Evolutionary conservation across 2,329 filamentous ascomycete genomes (phyloP), one percentile per base, ranked within the genome.

Genomic region (Geosmithia flava): DNA sequence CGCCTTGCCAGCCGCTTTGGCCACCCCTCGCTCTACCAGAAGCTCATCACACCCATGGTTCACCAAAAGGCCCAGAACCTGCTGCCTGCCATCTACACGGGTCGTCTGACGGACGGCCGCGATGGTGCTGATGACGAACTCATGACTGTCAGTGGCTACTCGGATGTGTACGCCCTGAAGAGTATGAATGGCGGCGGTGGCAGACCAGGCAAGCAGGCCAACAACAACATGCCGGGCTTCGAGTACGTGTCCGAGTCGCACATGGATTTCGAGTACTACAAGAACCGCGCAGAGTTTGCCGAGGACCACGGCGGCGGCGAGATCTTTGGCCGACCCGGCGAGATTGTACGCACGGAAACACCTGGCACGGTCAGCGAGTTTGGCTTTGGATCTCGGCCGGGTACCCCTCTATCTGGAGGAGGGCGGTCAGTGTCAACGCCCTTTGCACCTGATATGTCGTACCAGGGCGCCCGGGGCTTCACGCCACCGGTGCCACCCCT

Each of bases 11-110:
- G 80, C 20, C 78, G 86, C 23, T 98, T 96, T 60, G 90, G 89
- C 2, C 88, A 98, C 61, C 93, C 91, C 1, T 89, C 87, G 4
- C 74, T 97, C 16, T 95, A 93, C 70, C 86, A 85, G 63, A 84
- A 86, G 3, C 74, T 97, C 19, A 90, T 91, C 56, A 95, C 89
- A 0, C 91, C 91, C 2, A 96, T 97, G 90, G 91, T 97, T 3
- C 85, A 94, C 57, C 85, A 87, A 48, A 95, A 86, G 65, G 87
- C 88, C 2, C 87, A 93, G 58, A 89, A 93, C 50, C 75, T 93
- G 41, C 75, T 98, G 10, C 83, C 84, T n/a, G 80, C 85, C 42
- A 75, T 98, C 46, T 96, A 96, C 62, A 81, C 81, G 20, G 91
- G 90, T 11, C 83, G 91, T 4, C 68, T 95, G 20, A 76, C 74